phyloP scores from a whole-genome alignment of 2,329 filamentous ascomycete genomes.

The Diaporthe destruens region DNA sequence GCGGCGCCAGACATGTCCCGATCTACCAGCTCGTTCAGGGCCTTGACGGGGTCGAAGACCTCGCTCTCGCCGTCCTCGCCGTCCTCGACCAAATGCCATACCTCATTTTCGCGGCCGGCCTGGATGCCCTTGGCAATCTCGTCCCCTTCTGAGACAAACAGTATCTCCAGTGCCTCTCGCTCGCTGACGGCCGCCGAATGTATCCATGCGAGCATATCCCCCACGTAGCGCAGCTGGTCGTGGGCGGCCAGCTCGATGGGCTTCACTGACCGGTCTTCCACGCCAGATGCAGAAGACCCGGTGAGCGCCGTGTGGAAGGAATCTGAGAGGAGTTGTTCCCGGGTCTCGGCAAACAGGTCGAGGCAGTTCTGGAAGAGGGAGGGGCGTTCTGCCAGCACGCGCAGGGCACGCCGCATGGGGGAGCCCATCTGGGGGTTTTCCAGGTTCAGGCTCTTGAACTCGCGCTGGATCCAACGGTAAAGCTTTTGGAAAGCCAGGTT shows the following conservation, averaged over 20 bases:
- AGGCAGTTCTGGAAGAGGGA: conserved; percentile 93
- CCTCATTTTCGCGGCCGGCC: conserved; percentile 83
- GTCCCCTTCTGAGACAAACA: conserved; percentile 92
- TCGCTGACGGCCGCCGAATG: conserved; percentile 96
- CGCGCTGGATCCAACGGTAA: conserved; percentile 93
- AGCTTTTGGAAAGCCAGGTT: conserved; percentile 95
- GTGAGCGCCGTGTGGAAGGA: conserved; percentile 91
- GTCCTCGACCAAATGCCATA: conserved; percentile 79
- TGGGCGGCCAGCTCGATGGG: conserved; percentile 95
- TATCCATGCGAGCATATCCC: conserved; percentile 97
- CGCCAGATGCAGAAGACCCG: conserved; percentile 71
- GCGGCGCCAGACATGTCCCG: conserved; percentile 85
- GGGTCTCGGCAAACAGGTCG: conserved; percentile 90
- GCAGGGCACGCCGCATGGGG: conserved; percentile 84
- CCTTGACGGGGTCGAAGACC: conserved; percentile 83
- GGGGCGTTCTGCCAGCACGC: conserved; percentile 89
- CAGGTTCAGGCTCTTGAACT: conserved; percentile 91
- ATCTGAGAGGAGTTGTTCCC: conserved; percentile 88
- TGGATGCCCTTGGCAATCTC: conserved; percentile 87
- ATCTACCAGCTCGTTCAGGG: conserved; percentile 87
- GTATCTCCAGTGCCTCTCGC: conserved; percentile 87
- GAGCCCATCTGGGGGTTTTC: conserved; percentile 94
- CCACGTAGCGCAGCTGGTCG: conserved; percentile 90
- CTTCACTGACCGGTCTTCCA: conserved; percentile 75
- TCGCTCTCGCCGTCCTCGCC: conserved; percentile 63